phyloP scores from a whole-genome alignment of 495 filamentous ascomycete genomes.

The Hypomontagnella monticulosa region DNA sequence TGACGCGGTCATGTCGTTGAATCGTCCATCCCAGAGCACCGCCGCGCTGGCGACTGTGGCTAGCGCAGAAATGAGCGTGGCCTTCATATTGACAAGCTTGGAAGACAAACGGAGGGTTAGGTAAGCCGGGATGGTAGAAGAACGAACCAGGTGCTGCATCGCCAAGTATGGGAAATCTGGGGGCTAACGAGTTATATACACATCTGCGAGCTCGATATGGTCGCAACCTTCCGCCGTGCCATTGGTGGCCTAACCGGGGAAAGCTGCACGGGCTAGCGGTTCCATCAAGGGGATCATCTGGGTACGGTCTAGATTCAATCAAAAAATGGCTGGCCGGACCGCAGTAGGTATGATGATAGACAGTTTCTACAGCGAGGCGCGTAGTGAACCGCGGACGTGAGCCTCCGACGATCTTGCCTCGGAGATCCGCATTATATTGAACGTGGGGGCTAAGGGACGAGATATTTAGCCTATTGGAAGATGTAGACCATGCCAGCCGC shows the following conservation, averaged over 20 bases:
- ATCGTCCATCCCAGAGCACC: slow-evolving; percentile 69
- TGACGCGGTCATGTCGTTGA: slow-evolving; percentile 64
- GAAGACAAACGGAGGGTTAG: neutral
- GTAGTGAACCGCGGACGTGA: slow-evolving; percentile 34
- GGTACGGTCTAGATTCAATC: slow-evolving; percentile 32
- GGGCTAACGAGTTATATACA: slow-evolving; percentile 16
- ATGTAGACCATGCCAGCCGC: slow-evolving; percentile 7
- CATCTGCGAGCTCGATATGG: slow-evolving; percentile 6
- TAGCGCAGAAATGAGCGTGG: slow-evolving; percentile 26
- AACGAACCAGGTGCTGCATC: neutral
- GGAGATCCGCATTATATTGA: slow-evolving; percentile 30
- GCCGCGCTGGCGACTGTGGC: slow-evolving; percentile 44
- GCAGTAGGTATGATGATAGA: slow-evolving; percentile 3
- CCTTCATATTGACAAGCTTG: slow-evolving; percentile 41
- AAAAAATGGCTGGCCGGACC: slow-evolving; percentile 39
- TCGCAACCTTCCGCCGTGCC: neutral
- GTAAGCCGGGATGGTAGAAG: neutral
- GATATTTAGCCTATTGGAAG: slow-evolving; percentile 44
- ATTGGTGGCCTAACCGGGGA: slow-evolving; percentile 18
- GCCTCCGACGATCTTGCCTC: slow-evolving; percentile 33
- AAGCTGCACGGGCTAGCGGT: slow-evolving; percentile 8
- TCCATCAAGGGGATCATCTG: slow-evolving; percentile 18
- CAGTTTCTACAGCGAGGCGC: slow-evolving; percentile 14
- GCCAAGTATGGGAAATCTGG: neutral
- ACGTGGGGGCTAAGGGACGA: slow-evolving; percentile 8